A percentile compares a stretch with the other conserved stretches of the same genome.
phyloP scores from a whole-genome alignment of 768 basidiomycete genomes.

The Tricholomella constricta region DNA sequence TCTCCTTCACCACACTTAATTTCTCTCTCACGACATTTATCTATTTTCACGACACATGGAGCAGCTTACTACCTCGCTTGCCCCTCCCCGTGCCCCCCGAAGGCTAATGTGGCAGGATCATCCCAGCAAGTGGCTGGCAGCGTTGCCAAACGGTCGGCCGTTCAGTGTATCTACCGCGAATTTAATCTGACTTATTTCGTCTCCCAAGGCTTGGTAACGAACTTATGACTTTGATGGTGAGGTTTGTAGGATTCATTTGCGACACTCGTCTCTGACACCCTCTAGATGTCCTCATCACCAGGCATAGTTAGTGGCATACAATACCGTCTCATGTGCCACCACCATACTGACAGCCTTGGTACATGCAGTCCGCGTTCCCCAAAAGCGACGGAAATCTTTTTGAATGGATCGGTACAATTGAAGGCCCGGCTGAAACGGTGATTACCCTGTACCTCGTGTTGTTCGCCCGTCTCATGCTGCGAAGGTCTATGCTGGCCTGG shows the following conservation, averaged over 20 bases:
- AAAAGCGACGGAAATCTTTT: conserved; percentile 85
- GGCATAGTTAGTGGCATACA: conserved; percentile 66
- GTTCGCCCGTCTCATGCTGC: conserved; percentile 6
- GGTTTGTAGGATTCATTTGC: conserved; percentile 19
- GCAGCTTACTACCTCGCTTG: conserved; percentile 67
- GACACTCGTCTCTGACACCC: not conserved
- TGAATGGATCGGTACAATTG: conserved; percentile 89
- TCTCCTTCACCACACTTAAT: conserved; percentile 20
- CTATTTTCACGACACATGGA: conserved; percentile 53
- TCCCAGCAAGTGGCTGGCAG: conserved; percentile 66
- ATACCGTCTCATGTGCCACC: not conserved
- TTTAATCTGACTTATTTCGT: conserved; percentile 6
- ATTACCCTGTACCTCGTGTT: conserved; percentile 2
- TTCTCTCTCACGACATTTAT: conserved; percentile 21
- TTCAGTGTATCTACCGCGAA: conserved; percentile 7
- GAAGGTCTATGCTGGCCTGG: conserved; percentile 79
- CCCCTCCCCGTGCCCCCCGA: conserved; percentile 57
- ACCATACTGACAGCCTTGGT: not conserved
- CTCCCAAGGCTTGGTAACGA: conserved; percentile 70
- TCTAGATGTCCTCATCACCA: conserved; percentile 85
- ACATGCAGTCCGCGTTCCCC: conserved; percentile 82
- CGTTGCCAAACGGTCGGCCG: conserved; percentile 76
- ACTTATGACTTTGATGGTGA: conserved; percentile 87
- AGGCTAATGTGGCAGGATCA: conserved; percentile 55
- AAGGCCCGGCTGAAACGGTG: conserved; percentile 78